phyloP scores from a whole-genome alignment of 2,329 filamentous ascomycete genomes.

The Penicillium janthinellum region DNA sequence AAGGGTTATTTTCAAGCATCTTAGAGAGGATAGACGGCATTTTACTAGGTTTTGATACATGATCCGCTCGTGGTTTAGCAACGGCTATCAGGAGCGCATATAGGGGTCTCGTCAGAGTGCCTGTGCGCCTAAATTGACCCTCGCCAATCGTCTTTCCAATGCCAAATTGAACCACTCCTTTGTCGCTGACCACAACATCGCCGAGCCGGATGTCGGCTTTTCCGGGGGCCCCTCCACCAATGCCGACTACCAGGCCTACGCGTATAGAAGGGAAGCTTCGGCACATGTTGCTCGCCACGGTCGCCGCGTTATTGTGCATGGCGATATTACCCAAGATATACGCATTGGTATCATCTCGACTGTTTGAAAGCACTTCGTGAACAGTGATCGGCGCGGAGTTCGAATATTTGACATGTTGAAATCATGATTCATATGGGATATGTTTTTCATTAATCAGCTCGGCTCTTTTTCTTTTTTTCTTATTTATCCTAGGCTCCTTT shows the following conservation, averaged over 20 bases:
- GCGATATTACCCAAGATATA: constrained; percentile 28
- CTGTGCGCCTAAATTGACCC: constrained; percentile 24
- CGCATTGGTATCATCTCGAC: constrained; percentile 22
- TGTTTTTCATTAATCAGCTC: not conserved
- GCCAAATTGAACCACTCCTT: constrained; percentile 33
- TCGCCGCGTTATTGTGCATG: constrained; percentile 29
- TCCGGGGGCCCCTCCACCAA: constrained; percentile 32
- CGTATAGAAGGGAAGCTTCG: constrained; percentile 28
- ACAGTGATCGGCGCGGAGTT: constrained; percentile 21
- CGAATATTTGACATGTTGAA: not conserved
- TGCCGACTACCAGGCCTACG: constrained; percentile 33
- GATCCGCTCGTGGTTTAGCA: too few species aligned
- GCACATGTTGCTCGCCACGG: constrained; percentile 26
- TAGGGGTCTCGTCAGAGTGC: not conserved
- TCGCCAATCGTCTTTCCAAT: constrained; percentile 25
- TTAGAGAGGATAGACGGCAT: too few species aligned
- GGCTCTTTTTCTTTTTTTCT: too few species aligned
- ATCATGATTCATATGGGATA: not conserved
- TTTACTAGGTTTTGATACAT: too few species aligned
- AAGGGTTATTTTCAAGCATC: too few species aligned
- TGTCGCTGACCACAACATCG: constrained; percentile 33
- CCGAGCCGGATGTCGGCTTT: constrained; percentile 31
- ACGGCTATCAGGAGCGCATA: too few species aligned
- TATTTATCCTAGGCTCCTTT: not conserved
- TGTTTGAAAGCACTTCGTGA: constrained; percentile 18